Base-by-base conservation (phyloP, 495 filamentous ascomycete species). In the Elaphomyces granulatus region DNA sequence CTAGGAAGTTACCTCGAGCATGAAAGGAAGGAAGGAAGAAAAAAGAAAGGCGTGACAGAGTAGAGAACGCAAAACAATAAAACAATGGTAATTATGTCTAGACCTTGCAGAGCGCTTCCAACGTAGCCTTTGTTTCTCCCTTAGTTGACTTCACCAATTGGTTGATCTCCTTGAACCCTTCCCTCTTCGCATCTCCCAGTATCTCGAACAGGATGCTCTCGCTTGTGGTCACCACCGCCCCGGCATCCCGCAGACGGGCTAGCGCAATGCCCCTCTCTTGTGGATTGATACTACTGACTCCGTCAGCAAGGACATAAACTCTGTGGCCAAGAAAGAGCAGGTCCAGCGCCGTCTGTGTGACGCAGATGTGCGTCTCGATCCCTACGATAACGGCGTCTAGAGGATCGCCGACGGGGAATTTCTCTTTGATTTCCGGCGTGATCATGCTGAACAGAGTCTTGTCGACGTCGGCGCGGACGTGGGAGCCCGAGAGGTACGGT, bases 391-490 rank as follows among this genome's bases (percentile, higher is more conserved):
- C 38, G 36, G 37, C 41, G 45, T 26, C 40, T 46, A 23, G 34
- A 45, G 16, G 17, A 6, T 6, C 12, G 6, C 37, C 51, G 2
- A 52, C 50, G 1, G 50, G 60, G 20, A 64, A 48, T 1, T 55
- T 36, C 3, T 56, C 51, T 12, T 50, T 56, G 18, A 76, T 57
- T 15, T 71, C 64, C 0, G 63, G 60, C 0, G 67, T 54, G 26
- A 80, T 58, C 90, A 98, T 98, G 45, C 77, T 83, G 68, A 96
- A 98, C 15, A 74, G 68, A 1, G 85, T 85, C 54, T 98, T 98
- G 68, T 94, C 87, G 38, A 72, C 53, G 48, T 80, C 63, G 32
- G 69, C 75, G 35, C 57, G 60, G 36, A 66, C 69, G 45, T 54
- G 53, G 14, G 43, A 51, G 34, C 50, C 56, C 43, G 36, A 33